Conservation (phyloP, 371 early-diverging fungal genomes). For the Rhizopus delemar region DNA sequence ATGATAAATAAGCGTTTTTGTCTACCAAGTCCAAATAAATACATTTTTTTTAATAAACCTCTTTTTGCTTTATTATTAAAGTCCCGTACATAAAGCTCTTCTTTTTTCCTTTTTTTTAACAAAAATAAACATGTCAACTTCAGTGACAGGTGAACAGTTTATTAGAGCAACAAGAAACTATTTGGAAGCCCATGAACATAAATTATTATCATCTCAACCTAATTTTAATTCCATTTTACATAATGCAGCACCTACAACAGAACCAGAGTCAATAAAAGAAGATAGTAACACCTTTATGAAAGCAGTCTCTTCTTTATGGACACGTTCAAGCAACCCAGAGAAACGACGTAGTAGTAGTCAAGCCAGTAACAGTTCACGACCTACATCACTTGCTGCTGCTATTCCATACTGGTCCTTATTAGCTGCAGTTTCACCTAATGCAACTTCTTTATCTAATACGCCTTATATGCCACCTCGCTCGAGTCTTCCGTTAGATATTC, state of each 20-base stretch:
- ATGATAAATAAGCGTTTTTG: constrained; percentile 37
- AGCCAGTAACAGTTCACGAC: constrained; percentile 23
- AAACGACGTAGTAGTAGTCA: constrained; percentile 34
- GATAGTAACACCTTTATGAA: constrained; percentile 18
- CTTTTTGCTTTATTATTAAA: not conserved
- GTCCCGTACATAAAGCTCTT: not conserved
- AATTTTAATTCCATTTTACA: constrained; percentile 19
- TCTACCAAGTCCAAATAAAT: too few species aligned
- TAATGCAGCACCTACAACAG: constrained; percentile 12
- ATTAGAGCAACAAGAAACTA: constrained; percentile 62
- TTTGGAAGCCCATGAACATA: constrained; percentile 55
- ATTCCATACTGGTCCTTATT: constrained; percentile 50
- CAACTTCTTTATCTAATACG: constrained; percentile 32
- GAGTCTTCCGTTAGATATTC: constrained; percentile 57
- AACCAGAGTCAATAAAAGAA: constrained; percentile 8
- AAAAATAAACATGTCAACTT: constrained; percentile 24
- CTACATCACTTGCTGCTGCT: constrained; percentile 32
- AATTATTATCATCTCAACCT: constrained; percentile 17
- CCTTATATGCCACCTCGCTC: constrained; percentile 44
- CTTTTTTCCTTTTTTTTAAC: constrained; percentile 2
- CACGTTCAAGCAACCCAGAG: constrained; percentile 16
- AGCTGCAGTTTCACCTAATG: constrained; percentile 43
- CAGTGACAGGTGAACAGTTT: constrained; percentile 58
- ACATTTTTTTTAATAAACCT: not conserved
- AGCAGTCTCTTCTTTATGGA: constrained; percentile 24